phyloP scores from a whole-genome alignment of 1,139 yeast genomes.

The Candida dubliniensis region DNA sequence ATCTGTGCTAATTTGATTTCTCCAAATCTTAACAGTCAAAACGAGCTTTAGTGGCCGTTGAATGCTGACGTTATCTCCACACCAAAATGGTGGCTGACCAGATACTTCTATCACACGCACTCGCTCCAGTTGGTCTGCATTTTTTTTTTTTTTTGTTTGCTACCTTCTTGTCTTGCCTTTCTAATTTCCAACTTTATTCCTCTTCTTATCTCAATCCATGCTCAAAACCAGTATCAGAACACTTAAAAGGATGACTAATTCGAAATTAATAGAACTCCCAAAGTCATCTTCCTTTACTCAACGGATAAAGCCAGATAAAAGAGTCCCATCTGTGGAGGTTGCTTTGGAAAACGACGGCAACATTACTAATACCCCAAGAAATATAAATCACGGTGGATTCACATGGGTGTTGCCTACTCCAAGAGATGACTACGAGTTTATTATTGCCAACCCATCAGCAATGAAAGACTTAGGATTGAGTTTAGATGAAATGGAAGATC shows the following conservation, averaged over 20 bases:
- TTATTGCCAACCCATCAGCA: constrained; percentile 64
- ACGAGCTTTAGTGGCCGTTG: too few species aligned
- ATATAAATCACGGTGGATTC: constrained; percentile 62
- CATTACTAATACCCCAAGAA: constrained; percentile 54
- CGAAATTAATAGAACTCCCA: constrained; percentile 26
- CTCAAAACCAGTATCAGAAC: constrained; percentile 1
- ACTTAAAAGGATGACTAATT: constrained; percentile 11
- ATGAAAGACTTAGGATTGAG: constrained; percentile 60
- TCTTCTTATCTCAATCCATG: not conserved
- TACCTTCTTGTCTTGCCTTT: not conserved
- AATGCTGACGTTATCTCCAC: too few species aligned
- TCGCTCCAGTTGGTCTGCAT: not conserved
- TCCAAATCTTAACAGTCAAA: too few species aligned
- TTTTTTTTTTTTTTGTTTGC: not conserved
- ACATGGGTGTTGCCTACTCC: constrained; percentile 69
- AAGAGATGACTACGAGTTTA: constrained; percentile 52
- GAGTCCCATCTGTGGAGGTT: constrained; percentile 49
- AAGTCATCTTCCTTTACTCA: constrained; percentile 54
- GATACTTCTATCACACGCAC: too few species aligned
- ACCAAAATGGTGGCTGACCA: too few species aligned
- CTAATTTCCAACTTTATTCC: not conserved
- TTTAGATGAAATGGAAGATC: constrained; percentile 28
- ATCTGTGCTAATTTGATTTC: too few species aligned
- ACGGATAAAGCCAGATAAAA: constrained; percentile 57
- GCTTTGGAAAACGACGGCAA: constrained; percentile 45